Evolutionary conservation across 192 early-diverging fungal species (phyloP).

Genomic region (Coemansia sp.): DNA sequence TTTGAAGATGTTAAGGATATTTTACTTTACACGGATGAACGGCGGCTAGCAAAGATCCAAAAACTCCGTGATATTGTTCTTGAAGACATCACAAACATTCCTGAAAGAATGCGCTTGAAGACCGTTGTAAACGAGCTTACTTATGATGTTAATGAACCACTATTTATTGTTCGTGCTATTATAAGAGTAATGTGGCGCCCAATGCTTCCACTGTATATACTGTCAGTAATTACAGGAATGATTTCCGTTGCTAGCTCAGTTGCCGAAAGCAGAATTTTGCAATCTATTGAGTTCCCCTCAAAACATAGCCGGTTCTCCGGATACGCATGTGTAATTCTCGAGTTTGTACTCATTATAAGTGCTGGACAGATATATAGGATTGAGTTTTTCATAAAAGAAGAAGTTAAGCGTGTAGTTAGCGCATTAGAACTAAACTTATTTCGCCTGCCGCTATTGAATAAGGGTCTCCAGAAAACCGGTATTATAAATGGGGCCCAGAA

Average conservation of each 20-base stretch:
- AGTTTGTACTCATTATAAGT: neutral
- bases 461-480: neutral
- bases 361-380: constrained; percentile 1
- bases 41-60: constrained; percentile 19
- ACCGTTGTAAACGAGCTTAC: neutral
- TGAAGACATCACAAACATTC: constrained; percentile 12
- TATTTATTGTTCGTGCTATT: neutral
- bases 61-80: constrained; percentile 22
- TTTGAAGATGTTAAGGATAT: neutral
- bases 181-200: constrained; percentile 28
- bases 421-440: constrained; percentile 29
- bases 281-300: constrained; percentile 6
- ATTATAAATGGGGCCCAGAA: neutral
- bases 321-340: neutral
- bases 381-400: neutral
- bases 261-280: constrained; percentile 1
- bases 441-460: constrained; percentile 20
- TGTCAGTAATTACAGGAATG: constrained; percentile 2
- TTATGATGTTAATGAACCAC: neutral
- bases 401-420: constrained; percentile 3
- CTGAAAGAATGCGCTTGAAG: neutral
- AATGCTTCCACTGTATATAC: too few species aligned
- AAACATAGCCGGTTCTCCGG: constrained; percentile 16
- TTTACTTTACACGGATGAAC: constrained; percentile 17
- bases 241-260: neutral